Percentiles rank a stretch among this genome's conserved stretches.
Evolutionary conservation across 495 filamentous ascomycete species (phyloP).

Genomic region (Hyaloscypha variabilis): DNA sequence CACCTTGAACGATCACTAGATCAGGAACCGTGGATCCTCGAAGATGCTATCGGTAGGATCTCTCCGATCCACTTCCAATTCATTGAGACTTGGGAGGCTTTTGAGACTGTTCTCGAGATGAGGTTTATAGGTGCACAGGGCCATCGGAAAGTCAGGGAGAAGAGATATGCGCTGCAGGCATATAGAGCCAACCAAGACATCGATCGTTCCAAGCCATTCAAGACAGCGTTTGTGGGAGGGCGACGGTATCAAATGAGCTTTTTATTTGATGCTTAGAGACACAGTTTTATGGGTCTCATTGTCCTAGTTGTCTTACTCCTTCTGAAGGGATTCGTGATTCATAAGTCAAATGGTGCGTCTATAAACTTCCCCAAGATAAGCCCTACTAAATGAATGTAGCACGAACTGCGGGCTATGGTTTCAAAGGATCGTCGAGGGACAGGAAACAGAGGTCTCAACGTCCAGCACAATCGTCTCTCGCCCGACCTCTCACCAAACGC

Average conservation of each 20-base stretch:
- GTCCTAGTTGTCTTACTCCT: neutral
- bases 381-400: neutral
- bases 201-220: neutral
- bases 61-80: constrained; percentile 16
- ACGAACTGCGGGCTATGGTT: neutral
- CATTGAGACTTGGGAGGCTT: constrained; percentile 17
- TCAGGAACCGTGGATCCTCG: constrained; percentile 12
- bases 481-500: no score
- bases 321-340: neutral
- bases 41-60: constrained; percentile 18
- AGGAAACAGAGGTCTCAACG: neutral
- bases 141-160: constrained; percentile 2
- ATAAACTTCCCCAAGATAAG: neutral
- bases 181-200: constrained; percentile 5
- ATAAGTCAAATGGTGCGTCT: neutral
- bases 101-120: constrained; percentile 8
- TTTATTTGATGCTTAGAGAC: neutral
- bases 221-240: constrained; percentile 9
- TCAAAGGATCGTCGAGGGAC: neutral
- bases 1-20: neutral
- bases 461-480: no score
- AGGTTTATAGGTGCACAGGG: constrained; percentile 9
- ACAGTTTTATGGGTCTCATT: neutral
- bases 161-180: constrained; percentile 16
- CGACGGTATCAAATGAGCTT: constrained; percentile 18